A percentile compares a stretch with the other conserved stretches of the same genome.
Conservation (phyloP, 495 filamentous ascomycete genomes). For the Penicillium riverlandense region DNA sequence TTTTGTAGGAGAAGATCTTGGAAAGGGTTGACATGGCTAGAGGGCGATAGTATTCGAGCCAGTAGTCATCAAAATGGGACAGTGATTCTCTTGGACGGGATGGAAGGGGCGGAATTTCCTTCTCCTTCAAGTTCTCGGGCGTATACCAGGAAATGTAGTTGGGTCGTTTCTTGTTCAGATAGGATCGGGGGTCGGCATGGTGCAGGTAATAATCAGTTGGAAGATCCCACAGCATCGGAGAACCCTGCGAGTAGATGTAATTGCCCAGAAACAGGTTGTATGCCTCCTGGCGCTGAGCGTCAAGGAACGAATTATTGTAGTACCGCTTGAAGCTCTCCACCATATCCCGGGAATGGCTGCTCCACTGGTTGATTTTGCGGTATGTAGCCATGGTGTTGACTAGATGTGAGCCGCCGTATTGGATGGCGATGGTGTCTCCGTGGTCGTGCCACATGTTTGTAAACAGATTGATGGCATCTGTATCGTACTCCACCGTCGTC, state of each 20-base stretch:
- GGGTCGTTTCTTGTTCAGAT: slow-evolving; percentile 56
- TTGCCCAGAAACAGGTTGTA: slow-evolving; percentile 98
- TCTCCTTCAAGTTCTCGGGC: slow-evolving; percentile 59
- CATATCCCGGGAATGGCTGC: slow-evolving; percentile 94
- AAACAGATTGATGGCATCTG: slow-evolving; percentile 89
- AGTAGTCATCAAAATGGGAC: slow-evolving; percentile 83
- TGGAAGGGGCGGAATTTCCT: slow-evolving; percentile 48
- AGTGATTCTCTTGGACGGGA: slow-evolving; percentile 47
- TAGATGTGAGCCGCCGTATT: slow-evolving; percentile 94
- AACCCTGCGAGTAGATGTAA: slow-evolving; percentile 83
- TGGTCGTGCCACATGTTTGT: slow-evolving; percentile 96
- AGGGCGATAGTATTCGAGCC: slow-evolving; percentile 96
- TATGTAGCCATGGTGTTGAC: slow-evolving; percentile 99
- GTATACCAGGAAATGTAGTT: slow-evolving; percentile 86
- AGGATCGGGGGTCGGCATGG: slow-evolving; percentile 71
- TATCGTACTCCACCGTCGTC: slow-evolving; percentile 82
- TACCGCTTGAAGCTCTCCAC: slow-evolving; percentile 98
- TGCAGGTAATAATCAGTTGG: slow-evolving; percentile 95
- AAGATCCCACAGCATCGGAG: slow-evolving; percentile 97
- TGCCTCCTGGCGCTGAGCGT: slow-evolving; percentile 92
- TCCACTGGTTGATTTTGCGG: slow-evolving; percentile 98
- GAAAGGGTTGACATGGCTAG: slow-evolving; percentile 73
- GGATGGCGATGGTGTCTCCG: slow-evolving; percentile 93
- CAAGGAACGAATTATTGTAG: slow-evolving; percentile 97
- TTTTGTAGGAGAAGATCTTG: slow-evolving; percentile 84